phyloP scores from a whole-genome alignment of 2,329 filamentous ascomycete species.

The Aspergillus awamori region DNA sequence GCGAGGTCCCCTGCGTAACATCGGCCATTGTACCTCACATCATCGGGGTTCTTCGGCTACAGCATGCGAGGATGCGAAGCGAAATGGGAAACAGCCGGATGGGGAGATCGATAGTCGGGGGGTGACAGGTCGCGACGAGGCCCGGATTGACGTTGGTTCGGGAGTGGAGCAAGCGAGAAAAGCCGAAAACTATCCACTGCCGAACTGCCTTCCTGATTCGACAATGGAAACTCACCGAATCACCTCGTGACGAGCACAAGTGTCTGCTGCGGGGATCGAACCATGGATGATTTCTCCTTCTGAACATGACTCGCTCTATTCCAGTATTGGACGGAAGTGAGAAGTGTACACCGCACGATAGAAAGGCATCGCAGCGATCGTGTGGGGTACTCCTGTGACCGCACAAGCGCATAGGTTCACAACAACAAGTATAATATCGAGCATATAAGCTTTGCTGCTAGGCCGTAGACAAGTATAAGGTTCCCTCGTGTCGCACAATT shows the following conservation, averaged over 20 bases:
- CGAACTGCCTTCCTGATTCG: neutral
- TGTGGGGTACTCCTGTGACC: constrained; percentile 10
- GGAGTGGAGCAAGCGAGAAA: constrained; percentile 8
- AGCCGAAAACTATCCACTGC: constrained; percentile 8
- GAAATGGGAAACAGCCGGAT: neutral
- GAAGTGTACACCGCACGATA: constrained; percentile 9
- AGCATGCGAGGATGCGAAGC: neutral
- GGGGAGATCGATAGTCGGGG: neutral
- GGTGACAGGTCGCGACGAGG: constrained; percentile 15
- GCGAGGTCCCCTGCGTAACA: constrained; percentile 11
- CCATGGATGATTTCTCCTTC: neutral
- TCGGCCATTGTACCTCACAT: constrained; percentile 15
- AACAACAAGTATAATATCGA: constrained; percentile 9
- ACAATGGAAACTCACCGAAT: neutral
- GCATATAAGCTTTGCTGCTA: constrained; percentile 9
- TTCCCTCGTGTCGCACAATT: constrained; percentile 15
- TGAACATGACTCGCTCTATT: constrained; percentile 18
- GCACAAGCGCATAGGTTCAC: neutral
- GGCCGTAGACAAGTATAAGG: constrained; percentile 6
- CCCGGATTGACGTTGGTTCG: constrained; percentile 1
- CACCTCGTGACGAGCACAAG: neutral
- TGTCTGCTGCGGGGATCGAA: neutral
- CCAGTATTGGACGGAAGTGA: constrained; percentile 20
- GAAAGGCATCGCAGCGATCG: constrained; percentile 23
- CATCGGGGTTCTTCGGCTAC: neutral